Evolutionary conservation across 805 yeast genomes (phyloP), one percentile per base, ranked within the genome.

Genomic region (Metschnikowia henanensis): DNA sequence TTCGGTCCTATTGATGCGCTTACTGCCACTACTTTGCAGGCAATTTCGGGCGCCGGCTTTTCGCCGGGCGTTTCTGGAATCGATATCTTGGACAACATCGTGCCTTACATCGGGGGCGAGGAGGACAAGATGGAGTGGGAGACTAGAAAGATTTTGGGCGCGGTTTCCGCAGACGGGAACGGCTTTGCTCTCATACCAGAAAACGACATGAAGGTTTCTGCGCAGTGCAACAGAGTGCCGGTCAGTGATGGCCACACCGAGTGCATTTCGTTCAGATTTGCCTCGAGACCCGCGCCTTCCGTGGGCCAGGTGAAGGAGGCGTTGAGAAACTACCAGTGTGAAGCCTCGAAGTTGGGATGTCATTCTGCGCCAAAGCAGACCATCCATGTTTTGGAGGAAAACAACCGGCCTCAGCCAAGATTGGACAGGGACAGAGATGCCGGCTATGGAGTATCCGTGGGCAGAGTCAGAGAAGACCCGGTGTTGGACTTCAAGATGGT

Each of bases 71-170:
- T 91, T 44, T 82, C 96, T 18, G 94, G 95, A 52, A 91, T 94
- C 67, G 98, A 94, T 62, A 82, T 92, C 43, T 76, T 94, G 57
- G 99, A 94, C 70, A 94, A 94, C 70, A 78, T 94, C 54, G 89
- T 94, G 43, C 99, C 99, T 33, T 94, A 73, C 76, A 94, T 94
- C 61, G 76, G 90, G 52, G 97, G 98, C 36, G 99, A 94, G 70
- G 99, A 94, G 72, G 99, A 94, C 56, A 94, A 94, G 72, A 88
- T 94, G 57, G 99, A 94, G 70, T 90, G 95, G 95, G 99, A 94
- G 74, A 90, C 98, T 42, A 87, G 88, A 63, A 94, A 94, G 73
- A 94, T 94, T 53, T 76, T 94, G 58, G 97, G 97, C 51, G 62
- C 72, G 41, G 57, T 83, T 29, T 75, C 80, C 41, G 59, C 59